Base-by-base conservation (phyloP, 2,329 filamentous ascomycete species). In the Ophiostoma himal-ulmi region DNA sequence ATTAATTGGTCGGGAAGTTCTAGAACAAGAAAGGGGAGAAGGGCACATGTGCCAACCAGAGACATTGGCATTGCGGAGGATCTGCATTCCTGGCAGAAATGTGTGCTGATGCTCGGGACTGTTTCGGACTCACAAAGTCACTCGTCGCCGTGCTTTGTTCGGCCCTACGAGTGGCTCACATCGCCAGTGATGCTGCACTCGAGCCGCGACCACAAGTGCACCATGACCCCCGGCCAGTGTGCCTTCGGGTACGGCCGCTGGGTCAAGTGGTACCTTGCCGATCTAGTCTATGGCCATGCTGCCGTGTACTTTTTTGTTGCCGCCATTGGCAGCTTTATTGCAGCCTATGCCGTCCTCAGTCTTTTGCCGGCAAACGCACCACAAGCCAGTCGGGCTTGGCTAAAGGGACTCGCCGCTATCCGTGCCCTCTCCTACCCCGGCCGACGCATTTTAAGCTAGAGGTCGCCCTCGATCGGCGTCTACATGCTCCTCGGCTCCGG, bases 241-340 rank as follows among this genome's bases (percentile, higher is more conserved):
- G 78, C 77, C 14, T 85, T 79, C 72, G 81, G 83, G 68, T 76
- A 71, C 30, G 76, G 79, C n/a, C 79, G 80, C 73, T 86, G 83
- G 83, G 68, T 72, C 70, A 70, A 71, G 41, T 69, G 70, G 70
- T 72, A 71, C 66, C 14, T 68, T 1, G 71, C 68, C 20, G 71
- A 70, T 26, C 52, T 68, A 1, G 66, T 71, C 3, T 71, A 70
- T 30, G 71, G 37, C n/a, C 71, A 37, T 57, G 60, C 20, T 5
- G 60, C 44, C 34, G 39, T 65, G 30, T 71, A 71, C 67, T 71
- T 71, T 36, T 71, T 71, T 11, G 44, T 68, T 7, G 60, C 64
- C 10, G 62, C 60, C 4, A 69, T 57, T 26, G n/a, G 52, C n/a
- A 11, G 26, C 6, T 57, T 57, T 26, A 14, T 57, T 5, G 22